Percentiles rank a stretch among this genome's conserved stretches.
phyloP scores from a whole-genome alignment of 805 yeast genomes.

The Yarrowia sp. region DNA sequence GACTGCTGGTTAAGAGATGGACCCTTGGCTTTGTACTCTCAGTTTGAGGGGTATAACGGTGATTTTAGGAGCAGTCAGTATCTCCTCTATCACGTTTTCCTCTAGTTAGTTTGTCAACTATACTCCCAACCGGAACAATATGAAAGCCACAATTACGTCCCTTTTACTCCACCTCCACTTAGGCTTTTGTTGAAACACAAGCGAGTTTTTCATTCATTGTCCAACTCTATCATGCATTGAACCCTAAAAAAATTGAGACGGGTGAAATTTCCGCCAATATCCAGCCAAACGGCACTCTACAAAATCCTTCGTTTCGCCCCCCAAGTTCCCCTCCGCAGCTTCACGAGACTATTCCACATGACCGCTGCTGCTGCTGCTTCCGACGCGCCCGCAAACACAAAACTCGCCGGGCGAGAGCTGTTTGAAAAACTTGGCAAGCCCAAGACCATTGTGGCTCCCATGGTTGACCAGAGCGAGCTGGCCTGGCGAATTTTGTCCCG shows the following conservation, averaged over 20 bases:
- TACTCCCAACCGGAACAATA: no score
- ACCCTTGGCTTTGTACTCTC: no score
- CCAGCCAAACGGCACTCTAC: slow-evolving; percentile 33
- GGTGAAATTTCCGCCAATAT: slow-evolving; percentile 7
- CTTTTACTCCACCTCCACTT: no score
- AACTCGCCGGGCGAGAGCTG: slow-evolving; percentile 68
- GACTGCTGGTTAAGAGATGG: no score
- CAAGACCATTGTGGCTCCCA: slow-evolving; percentile 89
- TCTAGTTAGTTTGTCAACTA: no score
- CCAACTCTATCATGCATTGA: slow-evolving; percentile 27
- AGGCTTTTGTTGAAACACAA: no score
- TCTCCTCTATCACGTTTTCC: no score
- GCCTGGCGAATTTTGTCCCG: slow-evolving; percentile 94
- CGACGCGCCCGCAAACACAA: slow-evolving; percentile 40
- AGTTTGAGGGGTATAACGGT: no score
- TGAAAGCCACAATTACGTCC: no score
- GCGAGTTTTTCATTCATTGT: no score
- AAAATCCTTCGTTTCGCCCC: slow-evolving; percentile 19
- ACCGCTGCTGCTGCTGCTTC: slow-evolving; percentile 18
- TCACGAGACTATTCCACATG: slow-evolving; percentile 30
- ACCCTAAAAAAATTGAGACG: slow-evolving; percentile 14
- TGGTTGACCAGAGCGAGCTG: slow-evolving; percentile 96
- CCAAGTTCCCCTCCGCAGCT: slow-evolving; percentile 19
- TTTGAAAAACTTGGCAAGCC: slow-evolving; percentile 77
- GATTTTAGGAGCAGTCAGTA: no score